Evolutionary conservation across 129 eudicot species (phyloP).

Genomic region (Deinandra increscens): DNA sequence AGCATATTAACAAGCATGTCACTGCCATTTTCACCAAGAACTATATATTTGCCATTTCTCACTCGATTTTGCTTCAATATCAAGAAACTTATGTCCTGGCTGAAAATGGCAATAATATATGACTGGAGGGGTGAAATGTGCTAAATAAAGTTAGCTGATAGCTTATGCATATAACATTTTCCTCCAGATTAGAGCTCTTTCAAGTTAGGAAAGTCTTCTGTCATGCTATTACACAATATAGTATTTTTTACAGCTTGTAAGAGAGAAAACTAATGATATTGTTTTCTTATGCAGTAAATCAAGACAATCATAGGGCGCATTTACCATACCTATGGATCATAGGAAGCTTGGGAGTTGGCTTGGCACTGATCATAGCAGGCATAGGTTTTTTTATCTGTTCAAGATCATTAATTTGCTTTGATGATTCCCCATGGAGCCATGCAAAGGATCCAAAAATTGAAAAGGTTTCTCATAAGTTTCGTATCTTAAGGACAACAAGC

Average conservation of each 20-base stretch:
- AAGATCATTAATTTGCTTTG: conserved; percentile 47
- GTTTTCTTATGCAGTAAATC: conserved; percentile 45
- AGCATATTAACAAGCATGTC: background rate
- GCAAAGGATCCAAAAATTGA: conserved; percentile 49
- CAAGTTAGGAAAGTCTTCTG: background rate
- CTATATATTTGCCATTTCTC: background rate
- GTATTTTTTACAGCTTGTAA: conserved; percentile 11
- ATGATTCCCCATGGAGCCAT: conserved; percentile 38
- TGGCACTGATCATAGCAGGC: conserved; percentile 47
- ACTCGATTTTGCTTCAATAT: background rate
- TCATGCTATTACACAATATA: background rate
- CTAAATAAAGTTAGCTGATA: conserved; percentile 2
- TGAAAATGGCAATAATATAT: background rate
- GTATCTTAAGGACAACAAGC: conserved; percentile 61
- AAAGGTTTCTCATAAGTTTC: conserved; percentile 60
- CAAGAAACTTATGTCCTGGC: background rate
- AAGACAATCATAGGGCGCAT: conserved; percentile 46
- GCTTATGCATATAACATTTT: conserved; percentile 9
- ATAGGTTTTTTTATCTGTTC: conserved; percentile 42
- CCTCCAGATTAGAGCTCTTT: conserved; percentile 2
- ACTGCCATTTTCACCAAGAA: background rate
- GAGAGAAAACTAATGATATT: conserved; percentile 11
- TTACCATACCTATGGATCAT: conserved; percentile 74
- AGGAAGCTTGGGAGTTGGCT: conserved; percentile 58
- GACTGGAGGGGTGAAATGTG: background rate